Percentiles rank a stretch among this genome's conserved stretches.
Evolutionary conservation across 2,329 filamentous ascomycete species (phyloP).

Genomic region (Ophiostoma ips): DNA sequence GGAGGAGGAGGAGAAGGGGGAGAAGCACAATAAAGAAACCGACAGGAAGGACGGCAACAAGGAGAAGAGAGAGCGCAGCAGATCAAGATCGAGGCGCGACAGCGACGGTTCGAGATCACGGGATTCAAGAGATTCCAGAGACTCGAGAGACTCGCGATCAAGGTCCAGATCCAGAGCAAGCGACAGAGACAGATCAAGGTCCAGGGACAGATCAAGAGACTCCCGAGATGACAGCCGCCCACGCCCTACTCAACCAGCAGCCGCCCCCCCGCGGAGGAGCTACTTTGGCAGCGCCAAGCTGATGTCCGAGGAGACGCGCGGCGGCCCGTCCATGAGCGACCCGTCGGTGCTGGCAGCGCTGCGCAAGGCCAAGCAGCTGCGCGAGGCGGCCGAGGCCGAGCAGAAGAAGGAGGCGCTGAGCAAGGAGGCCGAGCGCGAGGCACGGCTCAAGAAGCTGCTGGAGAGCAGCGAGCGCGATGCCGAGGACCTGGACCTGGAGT

Average conservation of each 20-base stretch:
- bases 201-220: background rate
- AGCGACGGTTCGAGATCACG: background rate
- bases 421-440: slow-evolving; percentile 40
- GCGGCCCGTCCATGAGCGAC: slow-evolving; percentile 49
- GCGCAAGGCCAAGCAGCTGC: slow-evolving; percentile 63
- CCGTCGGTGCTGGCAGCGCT: slow-evolving; percentile 71
- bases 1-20: background rate
- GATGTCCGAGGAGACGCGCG: slow-evolving; percentile 36
- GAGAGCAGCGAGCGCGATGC: slow-evolving; percentile 63
- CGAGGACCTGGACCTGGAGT: slow-evolving; percentile 87
- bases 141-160: background rate
- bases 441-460: slow-evolving; percentile 61
- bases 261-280: slow-evolving; percentile 30
- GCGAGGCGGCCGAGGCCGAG: slow-evolving; percentile 30
- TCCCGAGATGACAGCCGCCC: background rate
- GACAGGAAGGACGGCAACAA: slow-evolving; percentile 11
- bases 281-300: slow-evolving; percentile 51
- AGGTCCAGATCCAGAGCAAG: no score
- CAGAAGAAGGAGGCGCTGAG: slow-evolving; percentile 23
- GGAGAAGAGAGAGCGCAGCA: slow-evolving; percentile 9
- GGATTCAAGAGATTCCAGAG: background rate
- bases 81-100: slow-evolving; percentile 10
- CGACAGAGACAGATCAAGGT: background rate
- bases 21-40: slow-evolving; percentile 12
- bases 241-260: background rate